These are phyloP conservation scores for Neonothopanus nambi DNA, from an alignment of 1,284 basidiomycete genomes.

Conservation along the genomic window DNA sequence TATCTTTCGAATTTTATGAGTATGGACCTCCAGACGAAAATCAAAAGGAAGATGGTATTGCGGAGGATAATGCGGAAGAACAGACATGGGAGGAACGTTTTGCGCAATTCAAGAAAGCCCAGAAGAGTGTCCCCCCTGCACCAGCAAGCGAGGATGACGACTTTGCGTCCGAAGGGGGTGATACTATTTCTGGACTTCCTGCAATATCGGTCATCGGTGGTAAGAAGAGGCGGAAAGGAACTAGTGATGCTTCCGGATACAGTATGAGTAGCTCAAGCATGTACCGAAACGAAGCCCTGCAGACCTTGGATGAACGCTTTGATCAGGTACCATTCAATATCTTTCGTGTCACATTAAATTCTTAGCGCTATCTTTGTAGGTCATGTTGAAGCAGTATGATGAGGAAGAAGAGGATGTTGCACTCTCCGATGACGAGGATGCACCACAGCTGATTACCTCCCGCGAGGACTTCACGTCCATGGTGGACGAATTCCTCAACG, in stretches of 20 bases:
- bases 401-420: constrained; percentile 43
- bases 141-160: constrained; percentile 42
- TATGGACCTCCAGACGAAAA: constrained; percentile 43
- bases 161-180: constrained; percentile 73
- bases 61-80: constrained; percentile 30
- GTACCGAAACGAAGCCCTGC: constrained; percentile 88
- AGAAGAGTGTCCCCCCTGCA: constrained; percentile 28
- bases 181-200: constrained; percentile 76
- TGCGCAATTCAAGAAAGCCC: constrained; percentile 70
- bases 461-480: constrained; percentile 89
- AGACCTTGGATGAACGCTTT: constrained; percentile 90
- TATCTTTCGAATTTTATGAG: constrained; percentile 73
- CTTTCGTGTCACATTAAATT: constrained; percentile 11
- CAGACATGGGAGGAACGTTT: constrained; percentile 76
- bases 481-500: constrained; percentile 93
- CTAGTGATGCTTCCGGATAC: constrained; percentile 87
- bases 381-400: constrained; percentile 79
- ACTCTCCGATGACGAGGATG: constrained; percentile 46
- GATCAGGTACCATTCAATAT: constrained; percentile 66
- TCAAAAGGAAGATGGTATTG: constrained; percentile 22
- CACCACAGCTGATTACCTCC: constrained; percentile 75
- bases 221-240: constrained; percentile 70
- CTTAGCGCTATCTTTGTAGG: constrained; percentile 30
- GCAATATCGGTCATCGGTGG: constrained; percentile 75
- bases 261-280: constrained; percentile 98